Percentiles rank a stretch among this genome's conserved stretches.
phyloP scores from a whole-genome alignment of 495 filamentous ascomycete species.

The Neurospora sp. region DNA sequence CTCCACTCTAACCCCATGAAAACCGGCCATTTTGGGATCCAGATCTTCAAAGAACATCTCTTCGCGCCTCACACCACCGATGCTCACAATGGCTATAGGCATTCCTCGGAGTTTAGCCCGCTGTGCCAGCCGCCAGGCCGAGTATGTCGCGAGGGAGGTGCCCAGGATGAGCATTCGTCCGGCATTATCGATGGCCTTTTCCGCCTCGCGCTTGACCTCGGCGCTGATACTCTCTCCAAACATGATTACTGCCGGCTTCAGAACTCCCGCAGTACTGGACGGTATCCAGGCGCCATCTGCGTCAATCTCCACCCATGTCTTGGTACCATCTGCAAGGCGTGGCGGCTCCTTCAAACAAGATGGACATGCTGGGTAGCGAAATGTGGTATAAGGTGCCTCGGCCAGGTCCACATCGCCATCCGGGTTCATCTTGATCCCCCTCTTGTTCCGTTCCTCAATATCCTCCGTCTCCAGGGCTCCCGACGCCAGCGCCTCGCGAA shows the following conservation, averaged over 20 bases:
- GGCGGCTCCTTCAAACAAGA: slow-evolving; percentile 64
- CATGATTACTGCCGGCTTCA: slow-evolving; percentile 91
- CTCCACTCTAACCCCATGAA: slow-evolving; percentile 40
- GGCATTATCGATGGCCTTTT: slow-evolving; percentile 67
- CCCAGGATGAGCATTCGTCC: slow-evolving; percentile 69
- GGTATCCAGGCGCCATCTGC: slow-evolving; percentile 68
- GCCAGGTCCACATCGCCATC: slow-evolving; percentile 95
- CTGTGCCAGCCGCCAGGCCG: slow-evolving; percentile 83
- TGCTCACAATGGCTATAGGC: slow-evolving; percentile 75
- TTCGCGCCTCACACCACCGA: slow-evolving; percentile 77
- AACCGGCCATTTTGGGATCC: slow-evolving; percentile 35
- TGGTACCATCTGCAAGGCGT: slow-evolving; percentile 42
- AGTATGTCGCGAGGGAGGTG: slow-evolving; percentile 87
- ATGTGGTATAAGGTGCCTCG: slow-evolving; percentile 74
- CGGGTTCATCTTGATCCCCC: slow-evolving; percentile 74
- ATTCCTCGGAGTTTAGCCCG: slow-evolving; percentile 70
- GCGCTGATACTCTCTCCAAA: slow-evolving; percentile 80
- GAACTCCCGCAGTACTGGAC: slow-evolving; percentile 60
- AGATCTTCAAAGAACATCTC: slow-evolving; percentile 51
- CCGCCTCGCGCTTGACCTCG: slow-evolving; percentile 62
- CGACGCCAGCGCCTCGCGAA: slow-evolving; percentile 55
- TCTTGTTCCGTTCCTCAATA: slow-evolving; percentile 53
- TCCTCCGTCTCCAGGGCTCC: slow-evolving; percentile 73
- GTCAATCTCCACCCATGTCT: slow-evolving; percentile 58
- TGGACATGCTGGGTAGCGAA: slow-evolving; percentile 86